Evolutionary conservation across 169 alveolate genomes (phyloP).

Genomic region (Eimeria maxima): DNA sequence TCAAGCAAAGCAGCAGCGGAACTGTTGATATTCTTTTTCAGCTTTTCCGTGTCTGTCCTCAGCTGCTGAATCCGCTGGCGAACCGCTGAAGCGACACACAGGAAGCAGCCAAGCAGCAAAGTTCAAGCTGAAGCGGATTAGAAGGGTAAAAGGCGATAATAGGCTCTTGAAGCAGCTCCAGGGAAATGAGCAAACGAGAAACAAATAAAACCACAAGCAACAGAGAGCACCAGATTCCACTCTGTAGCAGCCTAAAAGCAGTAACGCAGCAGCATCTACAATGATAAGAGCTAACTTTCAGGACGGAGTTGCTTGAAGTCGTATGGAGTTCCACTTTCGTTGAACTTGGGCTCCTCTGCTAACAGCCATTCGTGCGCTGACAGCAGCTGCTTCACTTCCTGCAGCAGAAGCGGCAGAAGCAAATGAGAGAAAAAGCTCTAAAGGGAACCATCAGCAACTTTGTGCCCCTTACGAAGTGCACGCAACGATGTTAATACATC

Average conservation of each 20-base stretch:
- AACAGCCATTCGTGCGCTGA: constrained; percentile 52
- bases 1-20: constrained; percentile 97
- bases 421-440: too few species aligned
- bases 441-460: too few species aligned
- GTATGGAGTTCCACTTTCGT: constrained; percentile 63
- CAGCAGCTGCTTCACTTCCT: constrained; percentile 67
- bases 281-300: constrained; percentile 1
- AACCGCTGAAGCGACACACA: constrained; percentile 82
- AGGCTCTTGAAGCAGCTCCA: too few species aligned
- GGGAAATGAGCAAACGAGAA: too few species aligned
- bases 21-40: constrained; percentile 91
- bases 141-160: too few species aligned
- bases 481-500: too few species aligned
- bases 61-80: constrained; percentile 79
- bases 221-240: too few species aligned
- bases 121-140: too few species aligned
- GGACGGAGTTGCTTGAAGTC: constrained; percentile 79
- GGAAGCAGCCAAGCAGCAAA: not conserved
- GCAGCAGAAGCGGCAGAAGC: not conserved
- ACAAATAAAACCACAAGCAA: too few species aligned
- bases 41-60: constrained; percentile 23
- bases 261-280: constrained; percentile 49
- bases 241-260: too few species aligned
- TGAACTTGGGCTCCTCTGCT: constrained; percentile 57
- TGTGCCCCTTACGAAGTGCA: too few species aligned